A percentile compares a stretch with the other conserved stretches of the same genome.
Conservation (phyloP, 176 grass and related monocot species). For the Ampelocalamus luodianensis region DNA sequence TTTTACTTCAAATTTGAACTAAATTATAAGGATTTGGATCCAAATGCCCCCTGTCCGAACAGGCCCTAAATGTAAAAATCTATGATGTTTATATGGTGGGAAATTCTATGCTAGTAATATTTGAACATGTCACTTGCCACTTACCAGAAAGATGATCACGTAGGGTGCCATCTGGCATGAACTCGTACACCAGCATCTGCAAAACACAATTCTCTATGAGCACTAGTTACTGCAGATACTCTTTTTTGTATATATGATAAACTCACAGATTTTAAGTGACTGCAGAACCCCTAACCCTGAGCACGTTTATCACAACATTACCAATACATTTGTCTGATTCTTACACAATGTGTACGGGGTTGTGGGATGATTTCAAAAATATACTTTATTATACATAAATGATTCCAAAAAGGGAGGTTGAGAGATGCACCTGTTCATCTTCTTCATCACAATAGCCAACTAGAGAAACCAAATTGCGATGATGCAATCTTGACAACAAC, state of each 20-base stretch:
- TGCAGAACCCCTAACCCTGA: conserved; percentile 16
- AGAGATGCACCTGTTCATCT: conserved; percentile 74
- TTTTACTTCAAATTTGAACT: background rate
- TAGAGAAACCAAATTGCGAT: conserved; percentile 92
- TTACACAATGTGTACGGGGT: background rate
- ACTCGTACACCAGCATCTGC: conserved; percentile 98
- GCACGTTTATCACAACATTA: background rate
- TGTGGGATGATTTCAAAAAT: conserved; percentile 9
- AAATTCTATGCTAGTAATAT: background rate
- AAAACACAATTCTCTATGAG: conserved; percentile 49
- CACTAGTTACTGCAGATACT: conserved; percentile 6
- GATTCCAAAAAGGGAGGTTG: background rate
- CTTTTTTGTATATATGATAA: background rate
- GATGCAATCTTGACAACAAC: conserved; percentile 89
- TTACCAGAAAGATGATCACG: conserved; percentile 84
- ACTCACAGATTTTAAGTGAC: conserved; percentile 18
- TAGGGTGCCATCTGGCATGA: conserved; percentile 90
- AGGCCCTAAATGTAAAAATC: background rate
- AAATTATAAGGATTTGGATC: background rate
- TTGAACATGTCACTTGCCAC: background rate
- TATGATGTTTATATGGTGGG: background rate
- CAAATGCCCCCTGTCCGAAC: background rate
- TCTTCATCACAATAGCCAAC: conserved; percentile 89
- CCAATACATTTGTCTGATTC: conserved; percentile 21
- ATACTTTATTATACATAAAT: conserved; percentile 13